Base-by-base conservation (phyloP, 1,139 yeast species). In the Blastobotrys elegans region DNA sequence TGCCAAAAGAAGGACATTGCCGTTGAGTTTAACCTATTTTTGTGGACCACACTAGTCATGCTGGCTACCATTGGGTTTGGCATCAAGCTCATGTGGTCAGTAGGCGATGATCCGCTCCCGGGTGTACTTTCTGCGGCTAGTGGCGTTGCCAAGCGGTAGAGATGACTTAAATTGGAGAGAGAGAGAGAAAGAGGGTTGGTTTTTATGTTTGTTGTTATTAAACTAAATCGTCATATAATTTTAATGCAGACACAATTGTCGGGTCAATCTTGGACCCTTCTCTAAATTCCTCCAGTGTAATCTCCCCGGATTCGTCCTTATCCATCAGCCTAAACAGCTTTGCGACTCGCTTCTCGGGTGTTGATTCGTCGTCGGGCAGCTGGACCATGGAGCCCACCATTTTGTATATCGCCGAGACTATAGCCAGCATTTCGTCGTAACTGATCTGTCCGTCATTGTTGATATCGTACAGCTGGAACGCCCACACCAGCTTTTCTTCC, bases 351-450 rank as follows among this genome's bases (percentile, higher is more conserved):
- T 80, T 72, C 58, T 90, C 97, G 0, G 98, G 98, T 0, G 97
- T 89, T 44, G 80, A 79, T 60, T 90, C 97, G 62, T 89, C 96
- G n/a, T 82, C 92, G 6, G 90, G 89, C 47, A 90, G 73, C 53
- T 83, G 81, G 53, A 90, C 96, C 95, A 90, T 90, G 1, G 90
- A 77, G 0, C 98, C 99, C 50, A 92, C 84, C 97, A 94, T 89
- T 66, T 86, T 86, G 66, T 92, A 92, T 33, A 92, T 87, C 24
- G 97, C 86, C 26, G 76, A 73, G 7, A 90, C 85, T 38, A 94
- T 88, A 3, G 79, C 72, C 50, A 88, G 71, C 79, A 92, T 79
- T 63, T 92, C 97, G 32, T 78, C 76, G 64, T 82, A 87, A 30
- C 79, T 73, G 50, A 94, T 77, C 56, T 72, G 74, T 1, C 96